Conservation (phyloP, 2,329 filamentous ascomycete species). For the Paecilomyces variotii region DNA sequence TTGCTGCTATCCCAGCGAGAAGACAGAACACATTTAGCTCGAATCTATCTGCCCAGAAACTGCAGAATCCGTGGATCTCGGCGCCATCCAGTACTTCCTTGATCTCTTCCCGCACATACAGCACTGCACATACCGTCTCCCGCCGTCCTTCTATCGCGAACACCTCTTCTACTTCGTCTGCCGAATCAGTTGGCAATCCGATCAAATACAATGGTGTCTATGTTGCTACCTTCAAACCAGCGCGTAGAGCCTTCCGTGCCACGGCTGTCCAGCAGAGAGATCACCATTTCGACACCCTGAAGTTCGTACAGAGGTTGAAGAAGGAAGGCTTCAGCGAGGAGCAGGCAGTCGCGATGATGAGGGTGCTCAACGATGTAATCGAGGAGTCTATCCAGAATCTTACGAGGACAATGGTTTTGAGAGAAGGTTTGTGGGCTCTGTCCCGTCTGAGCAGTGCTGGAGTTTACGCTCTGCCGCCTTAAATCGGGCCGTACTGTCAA, state of each 20-base stretch:
- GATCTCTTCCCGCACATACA: conserved; percentile 7
- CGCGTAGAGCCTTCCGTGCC: conserved; percentile 52
- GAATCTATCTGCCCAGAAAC: conserved; percentile 14
- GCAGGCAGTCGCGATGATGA: conserved; percentile 97
- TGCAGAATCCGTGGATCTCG: conserved; percentile 8
- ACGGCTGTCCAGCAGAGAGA: conserved; percentile 58
- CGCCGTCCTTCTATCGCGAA: conserved; percentile 11
- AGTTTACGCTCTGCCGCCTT: background rate
- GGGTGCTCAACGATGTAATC: conserved; percentile 90
- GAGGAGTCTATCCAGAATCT: conserved; percentile 98
- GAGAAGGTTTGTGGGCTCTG: conserved; percentile 61
- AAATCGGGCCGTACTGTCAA: no score
- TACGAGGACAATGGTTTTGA: conserved; percentile 93
- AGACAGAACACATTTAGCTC: conserved; percentile 12
- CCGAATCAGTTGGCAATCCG: conserved; percentile 19
- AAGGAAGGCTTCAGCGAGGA: conserved; percentile 92
- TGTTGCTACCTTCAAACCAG: conserved; percentile 35
- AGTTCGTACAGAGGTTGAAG: conserved; percentile 86
- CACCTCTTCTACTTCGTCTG: conserved; percentile 8
- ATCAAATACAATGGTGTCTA: conserved; percentile 42
- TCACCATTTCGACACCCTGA: conserved; percentile 96
- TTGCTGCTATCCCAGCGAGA: conserved; percentile 15
- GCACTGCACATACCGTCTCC: conserved; percentile 1
- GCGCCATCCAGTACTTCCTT: conserved; percentile 6
- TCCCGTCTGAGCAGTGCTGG: background rate